Percentiles rank a stretch among this genome's conserved stretches.
Evolutionary conservation across 1,284 basidiomycete genomes (phyloP).

Genomic region (Leccinum variabile): DNA sequence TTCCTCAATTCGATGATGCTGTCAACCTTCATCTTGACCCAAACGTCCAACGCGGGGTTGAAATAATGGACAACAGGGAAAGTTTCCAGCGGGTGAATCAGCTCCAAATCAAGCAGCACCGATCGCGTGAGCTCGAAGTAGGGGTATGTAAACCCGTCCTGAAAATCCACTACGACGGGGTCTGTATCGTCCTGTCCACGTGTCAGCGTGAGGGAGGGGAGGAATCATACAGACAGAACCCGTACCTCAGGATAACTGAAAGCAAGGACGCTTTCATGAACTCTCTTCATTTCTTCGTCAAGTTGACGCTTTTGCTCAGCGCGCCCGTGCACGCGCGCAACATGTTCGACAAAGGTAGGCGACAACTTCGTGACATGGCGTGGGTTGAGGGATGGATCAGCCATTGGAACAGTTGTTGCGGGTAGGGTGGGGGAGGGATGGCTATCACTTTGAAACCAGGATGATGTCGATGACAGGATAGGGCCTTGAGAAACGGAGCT

Average conservation of each 20-base stretch:
- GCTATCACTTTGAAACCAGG: not conserved
- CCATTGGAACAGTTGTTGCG: not conserved
- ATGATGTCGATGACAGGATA: not conserved
- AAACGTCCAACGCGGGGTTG: not conserved
- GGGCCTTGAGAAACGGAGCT: not conserved
- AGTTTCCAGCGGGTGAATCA: not conserved
- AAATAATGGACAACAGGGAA: not conserved
- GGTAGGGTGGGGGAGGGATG: not conserved
- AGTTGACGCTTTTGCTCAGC: not conserved
- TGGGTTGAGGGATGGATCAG: not conserved
- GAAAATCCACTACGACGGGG: not conserved
- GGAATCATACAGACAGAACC: not conserved
- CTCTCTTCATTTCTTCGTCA: not conserved
- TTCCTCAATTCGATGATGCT: not conserved
- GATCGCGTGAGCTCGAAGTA: not conserved
- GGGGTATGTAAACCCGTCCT: not conserved
- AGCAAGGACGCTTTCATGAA: not conserved
- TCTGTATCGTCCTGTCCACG: not conserved
- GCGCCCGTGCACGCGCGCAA: not conserved
- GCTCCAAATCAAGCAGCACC: not conserved
- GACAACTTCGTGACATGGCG: not conserved
- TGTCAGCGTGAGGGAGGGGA: not conserved
- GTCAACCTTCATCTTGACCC: not conserved
- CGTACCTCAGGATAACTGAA: not conserved
- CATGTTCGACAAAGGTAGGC: not conserved